Evolutionary conservation across 768 basidiomycete genomes (phyloP).

Genomic region (Pisolithus sp.): DNA sequence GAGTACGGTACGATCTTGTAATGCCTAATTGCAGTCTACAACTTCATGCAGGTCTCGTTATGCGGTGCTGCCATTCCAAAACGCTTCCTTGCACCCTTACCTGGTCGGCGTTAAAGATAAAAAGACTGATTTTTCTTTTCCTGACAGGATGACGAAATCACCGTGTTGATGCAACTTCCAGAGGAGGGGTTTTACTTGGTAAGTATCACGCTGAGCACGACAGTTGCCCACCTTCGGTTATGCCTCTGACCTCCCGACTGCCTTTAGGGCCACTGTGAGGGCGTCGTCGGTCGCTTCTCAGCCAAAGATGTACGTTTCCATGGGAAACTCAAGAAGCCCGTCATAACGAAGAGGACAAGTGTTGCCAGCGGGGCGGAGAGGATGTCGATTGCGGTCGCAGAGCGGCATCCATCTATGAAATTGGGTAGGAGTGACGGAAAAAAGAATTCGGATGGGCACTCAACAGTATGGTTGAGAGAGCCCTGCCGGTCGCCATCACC

Average conservation of each 20-base stretch:
- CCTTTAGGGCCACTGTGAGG: conserved; percentile 76
- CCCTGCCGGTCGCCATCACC: neutral
- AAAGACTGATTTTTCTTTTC: neutral
- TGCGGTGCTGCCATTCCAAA: too few relatives aligned
- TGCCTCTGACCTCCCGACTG: neutral
- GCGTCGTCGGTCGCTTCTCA: conserved; percentile 72
- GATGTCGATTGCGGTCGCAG: conserved; percentile 14
- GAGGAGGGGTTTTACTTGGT: conserved; percentile 61
- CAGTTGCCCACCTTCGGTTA: neutral
- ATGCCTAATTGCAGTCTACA: too few relatives aligned
- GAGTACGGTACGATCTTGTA: too few relatives aligned
- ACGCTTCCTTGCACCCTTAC: too few relatives aligned
- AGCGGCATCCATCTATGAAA: conserved; percentile 1
- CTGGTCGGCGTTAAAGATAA: too few relatives aligned
- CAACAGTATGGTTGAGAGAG: neutral
- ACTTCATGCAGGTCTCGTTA: too few relatives aligned
- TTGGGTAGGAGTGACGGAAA: conserved; percentile 7
- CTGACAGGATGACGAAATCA: conserved; percentile 69
- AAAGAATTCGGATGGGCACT: neutral
- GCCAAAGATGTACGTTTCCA: conserved; percentile 62
- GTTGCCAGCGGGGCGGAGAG: conserved; percentile 10
- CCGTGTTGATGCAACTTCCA: conserved; percentile 64
- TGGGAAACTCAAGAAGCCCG: conserved; percentile 69
- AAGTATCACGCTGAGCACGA: conserved; percentile 17
- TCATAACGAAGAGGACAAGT: conserved; percentile 61